Evolutionary conservation across 139 green algal genomes (phyloP).

Genomic region (Picochlorum sp.): DNA sequence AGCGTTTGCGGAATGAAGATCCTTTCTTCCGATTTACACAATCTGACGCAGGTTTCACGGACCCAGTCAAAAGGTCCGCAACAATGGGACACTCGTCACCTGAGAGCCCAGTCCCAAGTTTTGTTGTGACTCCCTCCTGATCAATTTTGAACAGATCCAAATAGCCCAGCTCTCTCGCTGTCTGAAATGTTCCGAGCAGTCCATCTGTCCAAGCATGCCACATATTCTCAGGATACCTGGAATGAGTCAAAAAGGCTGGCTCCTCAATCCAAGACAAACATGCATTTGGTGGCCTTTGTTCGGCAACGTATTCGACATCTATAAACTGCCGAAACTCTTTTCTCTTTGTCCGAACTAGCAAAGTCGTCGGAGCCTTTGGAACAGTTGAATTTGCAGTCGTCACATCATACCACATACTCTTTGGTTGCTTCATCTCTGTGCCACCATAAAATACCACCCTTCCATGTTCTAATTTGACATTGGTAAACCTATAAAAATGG

Average conservation of each 20-base stretch:
- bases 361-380: conserved; percentile 3
- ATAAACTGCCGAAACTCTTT: conserved; percentile 1
- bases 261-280: conserved; percentile 7
- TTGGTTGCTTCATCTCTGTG: background rate
- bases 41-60: conserved; percentile 1
- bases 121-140: background rate
- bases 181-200: conserved; percentile 7
- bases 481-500: conserved; percentile 13
- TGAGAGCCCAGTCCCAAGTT: background rate
- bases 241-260: conserved; percentile 2
- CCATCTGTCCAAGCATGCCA: conserved; percentile 4
- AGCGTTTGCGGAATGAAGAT: background rate
- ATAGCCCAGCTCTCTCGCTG: conserved; percentile 5
- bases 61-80: background rate
- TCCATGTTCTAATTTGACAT: conserved; percentile 4
- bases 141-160: conserved; percentile 1
- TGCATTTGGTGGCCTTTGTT: background rate
- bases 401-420: conserved; percentile 10
- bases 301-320: conserved; percentile 3
- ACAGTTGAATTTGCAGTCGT: background rate
- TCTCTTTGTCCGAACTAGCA: background rate
- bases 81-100: conserved; percentile 3
- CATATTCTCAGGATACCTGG: conserved; percentile 1
- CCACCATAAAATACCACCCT: conserved; percentile 2
- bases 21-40: background rate